Evolutionary conservation across 2,329 filamentous ascomycete genomes (phyloP).

Genomic region (Fusarium sp.): DNA sequence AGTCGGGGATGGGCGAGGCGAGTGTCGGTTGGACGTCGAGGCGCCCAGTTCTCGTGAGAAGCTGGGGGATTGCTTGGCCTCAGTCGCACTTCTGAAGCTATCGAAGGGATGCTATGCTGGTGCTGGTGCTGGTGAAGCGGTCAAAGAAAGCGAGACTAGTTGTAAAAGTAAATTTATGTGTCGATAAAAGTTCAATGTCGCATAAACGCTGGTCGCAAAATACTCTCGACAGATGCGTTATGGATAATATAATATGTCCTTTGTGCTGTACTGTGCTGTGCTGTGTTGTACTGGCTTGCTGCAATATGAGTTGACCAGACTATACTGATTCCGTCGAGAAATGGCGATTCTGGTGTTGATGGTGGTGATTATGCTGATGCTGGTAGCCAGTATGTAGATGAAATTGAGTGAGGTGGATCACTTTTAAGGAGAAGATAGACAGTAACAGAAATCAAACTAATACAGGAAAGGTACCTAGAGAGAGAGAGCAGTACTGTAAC

Average conservation of each 20-base stretch:
- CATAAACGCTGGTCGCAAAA: constrained; percentile 8
- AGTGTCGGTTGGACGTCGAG: constrained; percentile 23
- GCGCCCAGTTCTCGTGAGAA: constrained; percentile 11
- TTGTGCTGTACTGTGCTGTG: background rate
- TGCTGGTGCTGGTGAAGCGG: background rate
- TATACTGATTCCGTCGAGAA: background rate
- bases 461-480: background rate
- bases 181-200: constrained; percentile 22
- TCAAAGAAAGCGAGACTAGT: constrained; percentile 1
- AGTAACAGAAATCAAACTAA: constrained; percentile 1
- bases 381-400: background rate
- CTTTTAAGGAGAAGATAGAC: background rate
- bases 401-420: constrained; percentile 1
- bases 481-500: background rate
- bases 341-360: background rate
- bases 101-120: background rate
- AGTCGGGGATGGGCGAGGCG: background rate
- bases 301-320: background rate
- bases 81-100: background rate
- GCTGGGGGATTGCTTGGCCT: background rate
- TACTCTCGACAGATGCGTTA: constrained; percentile 19
- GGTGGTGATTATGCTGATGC: background rate
- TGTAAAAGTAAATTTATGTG: background rate
- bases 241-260: background rate
- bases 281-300: background rate